A percentile compares a stretch with the other conserved stretches of the same genome.
These are phyloP conservation scores for Mallotus nudiflorus DNA, from an alignment of 345 rosid species.

Conservation along the genomic window DNA sequence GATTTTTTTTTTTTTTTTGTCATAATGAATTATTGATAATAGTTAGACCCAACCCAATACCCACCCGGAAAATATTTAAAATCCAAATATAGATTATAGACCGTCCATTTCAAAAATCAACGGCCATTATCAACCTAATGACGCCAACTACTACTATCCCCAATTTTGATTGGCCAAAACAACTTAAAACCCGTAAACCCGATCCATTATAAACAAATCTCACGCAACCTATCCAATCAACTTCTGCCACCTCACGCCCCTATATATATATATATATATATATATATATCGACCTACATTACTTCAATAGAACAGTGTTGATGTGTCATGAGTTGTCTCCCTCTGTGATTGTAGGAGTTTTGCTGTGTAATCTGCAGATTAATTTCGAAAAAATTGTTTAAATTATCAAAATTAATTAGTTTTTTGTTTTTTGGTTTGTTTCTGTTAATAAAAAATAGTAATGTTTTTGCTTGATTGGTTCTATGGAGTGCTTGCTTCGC, in stretches of 20 bases:
- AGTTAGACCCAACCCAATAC: background rate
- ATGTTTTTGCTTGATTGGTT: constrained; percentile 90
- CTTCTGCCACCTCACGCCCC: background rate
- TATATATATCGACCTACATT: too few species aligned
- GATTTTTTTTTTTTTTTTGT: too few species aligned
- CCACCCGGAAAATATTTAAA: background rate
- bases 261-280: too few species aligned
- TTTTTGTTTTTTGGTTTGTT: too few species aligned
- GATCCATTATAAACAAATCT: background rate
- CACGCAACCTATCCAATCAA: background rate
- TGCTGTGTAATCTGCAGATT: too few species aligned
- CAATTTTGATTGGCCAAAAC: constrained; percentile 21
- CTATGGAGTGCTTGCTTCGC: constrained; percentile 75
- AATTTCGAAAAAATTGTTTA: too few species aligned
- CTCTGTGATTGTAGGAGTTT: too few species aligned
- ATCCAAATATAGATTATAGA: background rate
- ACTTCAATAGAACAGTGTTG: too few species aligned
- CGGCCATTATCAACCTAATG: constrained; percentile 7
- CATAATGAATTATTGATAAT: too few species aligned
- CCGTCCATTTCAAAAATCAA: constrained; percentile 5
- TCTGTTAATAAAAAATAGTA: too few species aligned
- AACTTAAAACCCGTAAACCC: constrained; percentile 8
- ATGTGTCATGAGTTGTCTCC: too few species aligned
- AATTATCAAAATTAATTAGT: too few species aligned
- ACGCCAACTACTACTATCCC: constrained; percentile 16